A percentile compares a stretch with the other conserved stretches of the same genome.
These are phyloP conservation scores for Populus tremula DNA, from an alignment of 345 rosid genomes.

Conservation along the genomic window DNA sequence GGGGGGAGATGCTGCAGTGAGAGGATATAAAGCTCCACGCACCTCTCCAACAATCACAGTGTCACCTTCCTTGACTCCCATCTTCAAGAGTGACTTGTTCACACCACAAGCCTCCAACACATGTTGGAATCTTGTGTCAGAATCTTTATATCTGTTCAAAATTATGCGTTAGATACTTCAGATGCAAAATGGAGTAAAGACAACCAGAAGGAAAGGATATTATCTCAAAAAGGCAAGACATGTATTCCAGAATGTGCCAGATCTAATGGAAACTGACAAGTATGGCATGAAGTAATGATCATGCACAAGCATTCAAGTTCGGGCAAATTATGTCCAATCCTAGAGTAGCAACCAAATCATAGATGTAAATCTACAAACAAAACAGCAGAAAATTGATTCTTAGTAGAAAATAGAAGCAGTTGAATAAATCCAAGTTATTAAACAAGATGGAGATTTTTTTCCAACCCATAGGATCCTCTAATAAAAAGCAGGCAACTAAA, in stretches of 20 bases:
- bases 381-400: not conserved
- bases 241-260: not conserved
- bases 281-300: not conserved
- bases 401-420: not conserved
- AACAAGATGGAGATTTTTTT: not conserved
- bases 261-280: not conserved
- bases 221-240: not conserved
- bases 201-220: not conserved
- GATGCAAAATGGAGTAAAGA: not conserved
- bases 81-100: constrained; percentile 60
- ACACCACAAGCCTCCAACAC: constrained; percentile 94
- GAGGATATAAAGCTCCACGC: constrained; percentile 16
- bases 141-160: constrained; percentile 69
- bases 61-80: constrained; percentile 93
- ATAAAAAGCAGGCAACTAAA: not conserved
- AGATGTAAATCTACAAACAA: not conserved
- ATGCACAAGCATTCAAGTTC: not conserved
- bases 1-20: not conserved
- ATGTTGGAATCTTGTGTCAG: constrained; percentile 81
- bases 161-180: constrained; percentile 7
- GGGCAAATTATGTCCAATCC: not conserved
- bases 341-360: not conserved
- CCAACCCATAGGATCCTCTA: too few species aligned
- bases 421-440: not conserved
- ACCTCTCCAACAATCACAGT: constrained; percentile 90